These are phyloP conservation scores for Pichia sp. DNA, from an alignment of 1,139 yeast species.

Conservation along the genomic window DNA sequence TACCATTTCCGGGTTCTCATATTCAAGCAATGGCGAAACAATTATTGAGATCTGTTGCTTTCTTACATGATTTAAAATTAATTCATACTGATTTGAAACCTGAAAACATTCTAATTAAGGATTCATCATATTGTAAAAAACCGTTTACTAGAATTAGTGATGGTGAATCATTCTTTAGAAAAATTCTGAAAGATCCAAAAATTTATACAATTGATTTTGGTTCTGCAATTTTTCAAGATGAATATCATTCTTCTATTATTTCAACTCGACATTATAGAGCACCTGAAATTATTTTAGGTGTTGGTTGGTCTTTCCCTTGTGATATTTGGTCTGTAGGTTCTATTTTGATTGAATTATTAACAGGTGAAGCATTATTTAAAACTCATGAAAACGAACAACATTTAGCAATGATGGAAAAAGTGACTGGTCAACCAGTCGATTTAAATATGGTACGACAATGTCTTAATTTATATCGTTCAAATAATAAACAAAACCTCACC, in stretches of 20 bases:
- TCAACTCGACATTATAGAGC: conserved; percentile 96
- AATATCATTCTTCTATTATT: conserved; percentile 86
- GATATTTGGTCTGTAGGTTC: conserved; percentile 98
- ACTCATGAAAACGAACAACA: conserved; percentile 95
- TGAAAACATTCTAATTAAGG: conserved; percentile 78
- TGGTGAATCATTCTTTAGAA: conserved; percentile 20
- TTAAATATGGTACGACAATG: conserved; percentile 28
- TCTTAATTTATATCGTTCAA: conserved; percentile 22
- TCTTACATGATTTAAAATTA: conserved; percentile 79
- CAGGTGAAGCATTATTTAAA: conserved; percentile 93
- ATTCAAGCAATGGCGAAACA: conserved; percentile 87
- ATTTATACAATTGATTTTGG: conserved; percentile 95
- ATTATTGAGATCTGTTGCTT: conserved; percentile 77
- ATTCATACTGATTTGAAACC: conserved; percentile 96
- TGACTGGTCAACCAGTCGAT: conserved; percentile 42
- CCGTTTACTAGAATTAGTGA: conserved; percentile 17
- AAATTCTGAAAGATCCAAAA: conserved; percentile 58
- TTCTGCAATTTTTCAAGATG: conserved; percentile 88
- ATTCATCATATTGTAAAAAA: conserved; percentile 39
- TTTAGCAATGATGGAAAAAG: conserved; percentile 87
- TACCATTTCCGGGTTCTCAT: conserved; percentile 75
- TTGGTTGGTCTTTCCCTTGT: conserved; percentile 90
- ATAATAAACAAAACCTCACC: conserved; percentile 9
- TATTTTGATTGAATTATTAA: conserved; percentile 80
- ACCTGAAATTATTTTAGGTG: conserved; percentile 89